Base-by-base conservation (phyloP, 2,329 filamentous ascomycete genomes). In the Drechmeria coniospora region DNA sequence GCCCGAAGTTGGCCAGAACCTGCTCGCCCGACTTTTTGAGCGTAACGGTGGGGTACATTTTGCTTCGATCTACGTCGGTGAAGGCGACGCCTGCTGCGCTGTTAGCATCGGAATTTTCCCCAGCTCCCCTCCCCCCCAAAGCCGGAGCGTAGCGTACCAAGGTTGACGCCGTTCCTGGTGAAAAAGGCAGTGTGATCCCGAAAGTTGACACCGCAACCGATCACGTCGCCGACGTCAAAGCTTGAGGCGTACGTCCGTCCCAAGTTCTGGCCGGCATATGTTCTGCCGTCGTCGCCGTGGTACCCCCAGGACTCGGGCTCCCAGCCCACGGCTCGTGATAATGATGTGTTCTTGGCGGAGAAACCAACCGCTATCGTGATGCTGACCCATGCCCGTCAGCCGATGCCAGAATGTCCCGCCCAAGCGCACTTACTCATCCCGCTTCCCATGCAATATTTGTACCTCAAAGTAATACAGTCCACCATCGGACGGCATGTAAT, bases 401-500 rank as follows among this genome's bases (percentile, higher is more conserved):
- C 22, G 10, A 23, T 14, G 11, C n/a, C 16, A 13, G 13, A 7
- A n/a, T 13, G 9, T 13, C 10, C 21, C 2, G 14, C n/a, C 4
- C 9, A 8, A 6, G 12, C 2, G 5, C 8, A 63, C 66, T 29
- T 56, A 72, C 65, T 72, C 68, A 23, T 69, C 64, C 36, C 56
- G 53, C 43, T 62, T 66, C 28, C 56, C 60, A 11, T 57, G 54
- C 15, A 66, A 32, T 26, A 73, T 57, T 11, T 54, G 54, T 15
- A 78, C 64, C 48, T 98, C 90, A 46, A 74, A 98, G 50, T 98
- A 98, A 52, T 93, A 98, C 33, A 98, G 77, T 2, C 90, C 90
- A 39, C 81, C 90, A 45, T 92, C 79, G 20, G 74, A 65, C 4
- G 90, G 84, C 73, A 95, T 94, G 26, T 75, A 70, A 48, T 84